A percentile compares a stretch with the other conserved stretches of the same genome.
These are phyloP conservation scores for Platismatia glauca DNA, from an alignment of 495 filamentous ascomycete genomes.

Conservation along the genomic window DNA sequence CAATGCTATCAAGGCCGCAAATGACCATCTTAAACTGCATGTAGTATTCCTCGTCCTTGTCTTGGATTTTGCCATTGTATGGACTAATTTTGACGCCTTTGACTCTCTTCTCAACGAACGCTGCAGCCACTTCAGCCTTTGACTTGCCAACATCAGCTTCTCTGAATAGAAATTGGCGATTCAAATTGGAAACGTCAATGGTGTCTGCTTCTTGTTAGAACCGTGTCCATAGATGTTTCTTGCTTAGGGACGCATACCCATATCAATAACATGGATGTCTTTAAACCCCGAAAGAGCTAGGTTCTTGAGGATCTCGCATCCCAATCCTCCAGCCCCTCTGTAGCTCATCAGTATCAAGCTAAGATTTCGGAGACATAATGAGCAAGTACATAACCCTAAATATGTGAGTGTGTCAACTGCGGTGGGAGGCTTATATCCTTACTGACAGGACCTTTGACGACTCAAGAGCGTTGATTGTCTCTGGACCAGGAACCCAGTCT, in stretches of 20 bases:
- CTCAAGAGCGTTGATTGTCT: slow-evolving; percentile 50
- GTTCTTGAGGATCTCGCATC: slow-evolving; percentile 96
- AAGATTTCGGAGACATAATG: background rate
- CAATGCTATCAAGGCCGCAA: slow-evolving; percentile 96
- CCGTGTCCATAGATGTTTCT: slow-evolving; percentile 6
- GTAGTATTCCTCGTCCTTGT: slow-evolving; percentile 95
- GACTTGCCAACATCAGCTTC: slow-evolving; percentile 83
- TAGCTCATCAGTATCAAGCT: slow-evolving; percentile 22
- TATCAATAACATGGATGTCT: slow-evolving; percentile 97
- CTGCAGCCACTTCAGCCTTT: slow-evolving; percentile 88
- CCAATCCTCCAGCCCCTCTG: slow-evolving; percentile 88
- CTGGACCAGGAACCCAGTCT: slow-evolving; percentile 55
- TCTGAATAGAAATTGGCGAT: slow-evolving; percentile 96
- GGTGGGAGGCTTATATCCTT: slow-evolving; percentile 10
- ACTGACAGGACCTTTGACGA: slow-evolving; percentile 64
- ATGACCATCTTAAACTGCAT: slow-evolving; percentile 92
- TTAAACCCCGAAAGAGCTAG: slow-evolving; percentile 92
- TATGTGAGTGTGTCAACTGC: slow-evolving; percentile 24
- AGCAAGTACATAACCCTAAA: slow-evolving; percentile 41
- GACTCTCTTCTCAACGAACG: slow-evolving; percentile 80
- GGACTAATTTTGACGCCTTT: slow-evolving; percentile 88
- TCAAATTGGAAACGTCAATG: slow-evolving; percentile 97
- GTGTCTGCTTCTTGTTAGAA: slow-evolving; percentile 52
- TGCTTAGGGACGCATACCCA: slow-evolving; percentile 49
- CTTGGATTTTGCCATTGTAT: slow-evolving; percentile 89